Evolutionary conservation across 495 filamentous ascomycete species (phyloP).

Genomic region (Trichoderma virens): DNA sequence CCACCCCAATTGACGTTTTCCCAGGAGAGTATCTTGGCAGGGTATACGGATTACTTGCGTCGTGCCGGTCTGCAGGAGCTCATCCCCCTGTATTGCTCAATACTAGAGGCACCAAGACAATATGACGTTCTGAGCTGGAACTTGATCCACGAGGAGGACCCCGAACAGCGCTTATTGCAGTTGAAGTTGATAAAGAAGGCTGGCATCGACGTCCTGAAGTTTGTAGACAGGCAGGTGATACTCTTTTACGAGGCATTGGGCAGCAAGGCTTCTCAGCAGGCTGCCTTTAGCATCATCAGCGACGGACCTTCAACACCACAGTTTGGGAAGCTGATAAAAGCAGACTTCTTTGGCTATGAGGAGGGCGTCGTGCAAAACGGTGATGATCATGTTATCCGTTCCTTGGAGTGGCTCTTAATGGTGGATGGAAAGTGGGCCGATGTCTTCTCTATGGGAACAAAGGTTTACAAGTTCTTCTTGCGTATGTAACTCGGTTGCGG

Average conservation of each 20-base stretch:
- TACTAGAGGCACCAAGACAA: conserved; percentile 46
- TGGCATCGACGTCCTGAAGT: conserved; percentile 40
- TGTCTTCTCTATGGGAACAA: conserved; percentile 57
- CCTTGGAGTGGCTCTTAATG: conserved; percentile 76
- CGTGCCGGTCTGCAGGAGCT: conserved; percentile 60
- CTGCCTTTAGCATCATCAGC: conserved; percentile 44
- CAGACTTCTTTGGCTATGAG: conserved; percentile 58
- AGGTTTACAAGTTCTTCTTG: conserved; percentile 65
- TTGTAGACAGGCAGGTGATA: conserved; percentile 44
- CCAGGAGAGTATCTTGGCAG: conserved; percentile 62
- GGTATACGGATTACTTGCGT: conserved; percentile 73
- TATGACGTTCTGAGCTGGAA: conserved; percentile 49
- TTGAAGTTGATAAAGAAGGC: conserved; percentile 55
- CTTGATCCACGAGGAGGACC: conserved; percentile 44
- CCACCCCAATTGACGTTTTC: conserved; percentile 10
- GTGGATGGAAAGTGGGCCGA: conserved; percentile 62
- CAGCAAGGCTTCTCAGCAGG: conserved; percentile 22
- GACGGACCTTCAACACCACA: conserved; percentile 31
- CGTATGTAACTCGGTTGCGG: conserved; percentile 41
- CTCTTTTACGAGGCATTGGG: conserved; percentile 44
- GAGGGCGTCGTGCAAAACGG: conserved; percentile 48
- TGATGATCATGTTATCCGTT: conserved; percentile 58
- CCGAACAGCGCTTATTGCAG: conserved; percentile 42
- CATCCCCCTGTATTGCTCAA: conserved; percentile 79
- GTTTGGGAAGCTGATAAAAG: conserved; percentile 44